Evolutionary conservation across 2,329 filamentous ascomycete species (phyloP), one percentile per base, ranked within the genome.

Genomic region (Fusarium denticulatum): DNA sequence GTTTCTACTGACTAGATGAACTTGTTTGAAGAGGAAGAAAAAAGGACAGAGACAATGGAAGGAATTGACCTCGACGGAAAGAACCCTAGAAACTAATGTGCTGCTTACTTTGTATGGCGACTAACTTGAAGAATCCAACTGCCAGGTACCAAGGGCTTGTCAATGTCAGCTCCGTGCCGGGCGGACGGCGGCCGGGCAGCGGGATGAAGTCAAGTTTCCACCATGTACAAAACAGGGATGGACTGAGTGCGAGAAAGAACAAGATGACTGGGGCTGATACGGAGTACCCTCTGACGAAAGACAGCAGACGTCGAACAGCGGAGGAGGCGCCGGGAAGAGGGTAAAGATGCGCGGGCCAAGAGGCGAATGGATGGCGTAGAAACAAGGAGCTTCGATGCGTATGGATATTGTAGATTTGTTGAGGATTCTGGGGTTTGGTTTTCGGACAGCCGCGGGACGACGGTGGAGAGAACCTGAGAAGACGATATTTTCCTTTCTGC

Each of bases 281-380:
- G 56, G 52, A 59, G 30, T 56, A 46, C 40, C 56, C 46, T 45
- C 55, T 68, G 66, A 65, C 30, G 24, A 57, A 28, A 43, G 39
- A 47, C n/a, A 59, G 49, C 52, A 69, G 65, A 64, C 66, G 64
- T 68, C 64, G 57, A 64, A 69, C 64, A 69, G 47, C 71, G 66
- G 71, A 74, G 71, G 71, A 73, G 71, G 66, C 62, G 67, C 58
- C 61, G 62, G 53, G 71, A 71, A 73, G 70, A 71, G 65, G 65
- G 65, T 43, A 53, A 72, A 74, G 71, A 74, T 74, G 71, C 49
- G 71, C 67, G 67, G 64, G 71, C 67, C 67, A 73, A 73, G 71
- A 74, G 71, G 67, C 71, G 59, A 74, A 42, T 55, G 24, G 34
- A 39, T 40, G 50, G 20, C 50, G 34, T 24, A 55, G 66, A 58